Percentiles rank a stretch among this genome's conserved stretches.
These are phyloP conservation scores for Rosa hybrid DNA, from an alignment of 331 rosid genomes.

Conservation along the genomic window DNA sequence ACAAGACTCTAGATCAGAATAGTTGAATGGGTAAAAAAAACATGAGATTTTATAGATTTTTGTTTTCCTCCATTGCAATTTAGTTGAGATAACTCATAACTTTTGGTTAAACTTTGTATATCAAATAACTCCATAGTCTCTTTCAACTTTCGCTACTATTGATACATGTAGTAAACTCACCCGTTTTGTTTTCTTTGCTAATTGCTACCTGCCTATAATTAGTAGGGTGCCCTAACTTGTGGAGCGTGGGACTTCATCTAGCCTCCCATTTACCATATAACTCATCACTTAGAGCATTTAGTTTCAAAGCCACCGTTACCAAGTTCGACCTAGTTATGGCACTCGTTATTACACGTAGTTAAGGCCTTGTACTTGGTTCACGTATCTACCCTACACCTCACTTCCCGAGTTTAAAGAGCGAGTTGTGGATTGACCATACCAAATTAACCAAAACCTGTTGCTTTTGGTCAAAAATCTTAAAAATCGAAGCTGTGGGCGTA, in stretches of 20 bases:
- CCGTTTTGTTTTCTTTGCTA: background rate
- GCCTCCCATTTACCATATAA: background rate
- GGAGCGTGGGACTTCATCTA: background rate
- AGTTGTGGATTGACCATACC: background rate
- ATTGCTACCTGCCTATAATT: background rate
- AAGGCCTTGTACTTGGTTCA: background rate
- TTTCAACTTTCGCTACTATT: background rate
- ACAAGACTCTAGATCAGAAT: too few species aligned
- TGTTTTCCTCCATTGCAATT: too few species aligned
- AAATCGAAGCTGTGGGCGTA: slow-evolving; percentile 6
- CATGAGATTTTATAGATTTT: too few species aligned
- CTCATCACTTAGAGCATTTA: background rate
- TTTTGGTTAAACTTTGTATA: too few species aligned
- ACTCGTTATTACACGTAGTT: background rate
- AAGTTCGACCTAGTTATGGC: background rate
- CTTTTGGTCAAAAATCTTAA: background rate
- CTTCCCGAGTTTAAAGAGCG: background rate
- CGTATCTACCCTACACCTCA: background rate
- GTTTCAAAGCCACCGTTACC: background rate
- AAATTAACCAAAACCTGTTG: background rate
- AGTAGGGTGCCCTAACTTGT: background rate
- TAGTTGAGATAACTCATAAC: too few species aligned
- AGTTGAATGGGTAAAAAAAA: too few species aligned
- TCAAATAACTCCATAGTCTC: too few species aligned
- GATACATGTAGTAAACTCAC: background rate